Evolutionary conservation across 768 basidiomycete species (phyloP), one percentile per base, ranked within the genome.

Genomic region (Boletus subcaerulescens): DNA sequence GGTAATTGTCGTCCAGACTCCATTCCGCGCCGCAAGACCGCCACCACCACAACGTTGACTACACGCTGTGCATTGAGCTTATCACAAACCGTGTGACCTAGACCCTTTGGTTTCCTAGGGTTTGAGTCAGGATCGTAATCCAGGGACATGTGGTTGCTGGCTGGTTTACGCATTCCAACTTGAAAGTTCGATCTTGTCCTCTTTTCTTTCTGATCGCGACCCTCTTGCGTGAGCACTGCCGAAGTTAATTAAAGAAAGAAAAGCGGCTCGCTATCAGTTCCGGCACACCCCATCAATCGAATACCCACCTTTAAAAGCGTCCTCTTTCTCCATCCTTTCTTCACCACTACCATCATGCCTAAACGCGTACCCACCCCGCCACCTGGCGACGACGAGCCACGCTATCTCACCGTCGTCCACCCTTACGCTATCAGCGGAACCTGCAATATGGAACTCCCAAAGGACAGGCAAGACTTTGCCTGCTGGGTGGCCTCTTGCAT

Each of bases 401-500:
- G 68, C 36, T 79, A 76, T 56, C 63, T 80, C 7, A 73, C 75
- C n/a, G 73, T 80, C 58, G 73, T 76, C 1, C 56, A 73, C 38
- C 80, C 78, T 0, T 80, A 76, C 52, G 77, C 77, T 0, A 64
- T 62, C 51, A 60, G 60, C 2, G 65, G 71, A 0, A 65, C 74
- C 15, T 73, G 76, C 22, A 73, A 77, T 50, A 71, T 80, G 73
- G 73, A 74, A 26, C 49, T 75, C 0, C 64, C 59, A 39, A 64
- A 56, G 6, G 79, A 80, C 35, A 67, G 71, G 33, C 59, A 66
- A 38, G 67, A 71, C 33, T 74, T 77, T 47, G 75, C 73, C 4
- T 65, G 65, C 24, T 80, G 79, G 80, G 63, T 80, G 14, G 76
- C 75, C 0, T 75, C 72, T 40, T 73, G 73, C 58, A 69, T 73